These are phyloP conservation scores for Corymbia citriodora DNA, from an alignment of 441 rosid species.

Conservation along the genomic window DNA sequence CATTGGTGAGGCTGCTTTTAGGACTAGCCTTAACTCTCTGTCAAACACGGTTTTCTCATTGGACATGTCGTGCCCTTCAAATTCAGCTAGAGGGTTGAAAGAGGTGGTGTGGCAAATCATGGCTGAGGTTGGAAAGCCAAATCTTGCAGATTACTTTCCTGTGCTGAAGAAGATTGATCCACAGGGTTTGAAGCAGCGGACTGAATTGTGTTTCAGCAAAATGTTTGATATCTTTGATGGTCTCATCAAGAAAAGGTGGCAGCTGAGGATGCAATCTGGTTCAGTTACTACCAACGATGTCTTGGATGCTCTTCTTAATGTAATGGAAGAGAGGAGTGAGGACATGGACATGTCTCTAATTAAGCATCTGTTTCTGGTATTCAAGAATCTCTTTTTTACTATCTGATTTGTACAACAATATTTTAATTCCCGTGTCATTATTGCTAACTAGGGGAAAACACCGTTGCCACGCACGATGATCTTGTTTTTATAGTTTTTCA, in stretches of 20 bases:
- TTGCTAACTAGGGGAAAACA: background rate
- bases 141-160: constrained; percentile 6
- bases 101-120: constrained; percentile 6
- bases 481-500: background rate
- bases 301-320: constrained; percentile 3
- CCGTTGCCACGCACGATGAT: background rate
- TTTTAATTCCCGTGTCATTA: background rate
- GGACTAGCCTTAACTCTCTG: background rate
- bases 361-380: constrained; percentile 5
- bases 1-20: background rate
- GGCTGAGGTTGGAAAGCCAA: constrained; percentile 3
- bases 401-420: background rate
- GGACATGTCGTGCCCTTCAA: background rate
- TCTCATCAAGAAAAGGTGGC: background rate
- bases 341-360: background rate
- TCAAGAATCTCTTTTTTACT: background rate
- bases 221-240: background rate
- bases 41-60: background rate
- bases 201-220: background rate
- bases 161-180: background rate
- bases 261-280: background rate
- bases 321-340: background rate
- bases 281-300: background rate
- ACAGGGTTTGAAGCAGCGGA: background rate
- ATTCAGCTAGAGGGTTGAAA: background rate